Evolutionary conservation across 768 basidiomycete species (phyloP).

Genomic region (Suillus clintonianus): DNA sequence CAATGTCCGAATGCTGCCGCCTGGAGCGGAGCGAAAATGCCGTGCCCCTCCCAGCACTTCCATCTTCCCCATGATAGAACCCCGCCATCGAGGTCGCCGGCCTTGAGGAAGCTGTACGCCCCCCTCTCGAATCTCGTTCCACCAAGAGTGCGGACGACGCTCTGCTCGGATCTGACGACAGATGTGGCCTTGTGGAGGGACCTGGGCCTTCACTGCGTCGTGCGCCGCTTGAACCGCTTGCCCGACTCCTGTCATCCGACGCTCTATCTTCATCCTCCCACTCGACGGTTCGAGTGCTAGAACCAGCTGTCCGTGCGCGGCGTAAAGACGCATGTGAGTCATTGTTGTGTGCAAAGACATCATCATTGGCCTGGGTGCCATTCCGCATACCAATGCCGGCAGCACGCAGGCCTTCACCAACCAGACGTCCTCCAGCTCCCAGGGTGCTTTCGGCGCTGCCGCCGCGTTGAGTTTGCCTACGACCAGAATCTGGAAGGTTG

Average conservation of each 20-base stretch:
- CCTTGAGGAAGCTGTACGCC: constrained; percentile 27
- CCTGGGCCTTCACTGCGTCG: constrained; percentile 18
- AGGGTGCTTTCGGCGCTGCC: constrained; percentile 75
- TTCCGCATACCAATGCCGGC: constrained; percentile 58
- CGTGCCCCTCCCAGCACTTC: constrained; percentile 9
- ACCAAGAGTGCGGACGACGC: constrained; percentile 12
- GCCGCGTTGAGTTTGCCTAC: constrained; percentile 56
- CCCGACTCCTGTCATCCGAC: constrained; percentile 23
- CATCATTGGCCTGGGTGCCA: constrained; percentile 33
- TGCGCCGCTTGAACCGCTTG: constrained; percentile 23
- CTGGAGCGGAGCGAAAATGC: constrained; percentile 20
- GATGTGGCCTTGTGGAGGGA: constrained; percentile 21
- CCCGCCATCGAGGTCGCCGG: constrained; percentile 61
- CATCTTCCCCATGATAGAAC: constrained; percentile 35
- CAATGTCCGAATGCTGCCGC: constrained; percentile 17
- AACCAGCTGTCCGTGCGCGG: constrained; percentile 10
- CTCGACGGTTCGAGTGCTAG: constrained; percentile 15
- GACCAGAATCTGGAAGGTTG: constrained; percentile 36
- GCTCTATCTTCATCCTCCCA: constrained; percentile 27
- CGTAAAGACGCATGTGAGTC: constrained; percentile 19
- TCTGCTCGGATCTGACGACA: constrained; percentile 28
- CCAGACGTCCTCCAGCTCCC: constrained; percentile 49
- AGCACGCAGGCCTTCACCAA: constrained; percentile 70
- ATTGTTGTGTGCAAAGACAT: constrained; percentile 35
- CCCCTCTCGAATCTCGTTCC: constrained; percentile 25